Conservation (phyloP, 2,329 filamentous ascomycete genomes). For the Akanthomyces dipterigenus region DNA sequence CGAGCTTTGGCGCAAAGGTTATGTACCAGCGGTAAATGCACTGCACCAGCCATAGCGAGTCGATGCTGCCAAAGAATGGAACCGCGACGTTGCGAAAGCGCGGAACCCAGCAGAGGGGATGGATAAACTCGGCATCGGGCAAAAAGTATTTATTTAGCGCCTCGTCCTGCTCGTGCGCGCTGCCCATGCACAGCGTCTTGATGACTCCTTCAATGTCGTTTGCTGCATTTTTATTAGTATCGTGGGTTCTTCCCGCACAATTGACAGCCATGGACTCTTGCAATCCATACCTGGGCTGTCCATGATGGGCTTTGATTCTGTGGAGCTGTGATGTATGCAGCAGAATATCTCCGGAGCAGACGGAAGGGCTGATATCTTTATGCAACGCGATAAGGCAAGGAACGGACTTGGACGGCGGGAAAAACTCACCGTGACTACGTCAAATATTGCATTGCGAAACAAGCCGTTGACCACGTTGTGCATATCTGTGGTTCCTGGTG, state of each 20-base stretch:
- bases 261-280: neutral
- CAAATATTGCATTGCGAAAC: neutral
- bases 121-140: slow-evolving; percentile 63
- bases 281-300: slow-evolving; percentile 39
- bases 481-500: slow-evolving; percentile 1
- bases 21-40: slow-evolving; percentile 80
- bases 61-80: slow-evolving; percentile 36
- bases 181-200: slow-evolving; percentile 59
- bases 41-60: slow-evolving; percentile 60
- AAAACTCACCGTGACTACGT: neutral
- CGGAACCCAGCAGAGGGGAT: slow-evolving; percentile 70
- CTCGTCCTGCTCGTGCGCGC: slow-evolving; percentile 56
- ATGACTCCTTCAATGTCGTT: slow-evolving; percentile 59
- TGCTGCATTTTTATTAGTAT: neutral
- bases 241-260: neutral
- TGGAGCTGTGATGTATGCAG: neutral
- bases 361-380: neutral
- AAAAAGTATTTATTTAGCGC: slow-evolving; percentile 69
- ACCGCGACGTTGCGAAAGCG: slow-evolving; percentile 37
- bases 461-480: neutral
- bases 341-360: neutral
- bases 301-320: slow-evolving; percentile 22
- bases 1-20: slow-evolving; percentile 68
- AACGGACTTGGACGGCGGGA: neutral
- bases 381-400: neutral